Conservation (phyloP, 1,284 basidiomycete genomes). For the Cryptococcus sp. region DNA sequence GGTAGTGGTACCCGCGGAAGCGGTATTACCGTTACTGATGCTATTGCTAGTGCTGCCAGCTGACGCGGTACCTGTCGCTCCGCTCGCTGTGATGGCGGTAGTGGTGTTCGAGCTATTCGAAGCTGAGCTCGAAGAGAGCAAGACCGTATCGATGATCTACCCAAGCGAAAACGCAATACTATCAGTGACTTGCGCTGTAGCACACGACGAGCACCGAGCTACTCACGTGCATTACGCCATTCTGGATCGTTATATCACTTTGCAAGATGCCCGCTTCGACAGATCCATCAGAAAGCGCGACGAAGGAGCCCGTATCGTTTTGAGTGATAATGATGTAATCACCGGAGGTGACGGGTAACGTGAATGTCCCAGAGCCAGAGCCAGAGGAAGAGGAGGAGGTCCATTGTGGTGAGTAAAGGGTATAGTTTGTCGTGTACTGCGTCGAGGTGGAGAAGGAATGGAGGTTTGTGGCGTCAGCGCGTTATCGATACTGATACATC, state of each 20-base stretch:
- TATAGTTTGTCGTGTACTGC: constrained; percentile 42
- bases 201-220: background rate
- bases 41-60: no score
- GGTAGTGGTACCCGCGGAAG: no score
- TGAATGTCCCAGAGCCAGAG: constrained; percentile 9
- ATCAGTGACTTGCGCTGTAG: background rate
- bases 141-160: constrained; percentile 33
- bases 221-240: constrained; percentile 50
- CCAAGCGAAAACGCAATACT: background rate
- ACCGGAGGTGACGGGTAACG: constrained; percentile 34
- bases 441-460: background rate
- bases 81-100: no score
- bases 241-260: constrained; percentile 40
- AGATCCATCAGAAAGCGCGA: constrained; percentile 21
- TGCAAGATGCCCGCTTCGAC: constrained; percentile 29
- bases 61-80: no score
- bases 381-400: background rate
- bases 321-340: constrained; percentile 24
- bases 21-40: no score
- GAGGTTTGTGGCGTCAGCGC: background rate
- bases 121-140: constrained; percentile 1
- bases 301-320: constrained; percentile 28
- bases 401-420: constrained; percentile 39
- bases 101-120: no score
- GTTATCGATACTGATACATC: background rate